A percentile compares a stretch with the other conserved stretches of the same genome.
Conservation (phyloP, 1,139 yeast species). For the Blastobotrys ciferrii region DNA sequence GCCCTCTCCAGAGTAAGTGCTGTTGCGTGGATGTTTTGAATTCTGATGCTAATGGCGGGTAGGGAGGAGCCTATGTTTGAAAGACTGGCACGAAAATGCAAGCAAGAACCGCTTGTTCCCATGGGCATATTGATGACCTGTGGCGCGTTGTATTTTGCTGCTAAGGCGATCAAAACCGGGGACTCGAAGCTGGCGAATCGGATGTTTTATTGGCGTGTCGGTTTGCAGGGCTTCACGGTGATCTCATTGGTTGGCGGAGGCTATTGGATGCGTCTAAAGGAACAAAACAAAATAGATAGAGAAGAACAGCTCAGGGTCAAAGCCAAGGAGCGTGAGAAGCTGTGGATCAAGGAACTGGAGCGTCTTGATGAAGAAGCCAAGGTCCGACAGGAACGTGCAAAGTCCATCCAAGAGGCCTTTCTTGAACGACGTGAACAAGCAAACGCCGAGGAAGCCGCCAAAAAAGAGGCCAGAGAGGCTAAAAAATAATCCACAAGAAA, state of each 20-base stretch:
- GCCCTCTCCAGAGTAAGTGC: conserved; percentile 7
- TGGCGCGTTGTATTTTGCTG: conserved; percentile 78
- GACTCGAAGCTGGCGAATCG: conserved; percentile 73
- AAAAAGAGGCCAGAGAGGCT: conserved; percentile 7
- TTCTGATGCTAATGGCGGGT: not conserved
- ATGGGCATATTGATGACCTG: conserved; percentile 75
- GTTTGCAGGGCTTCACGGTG: conserved; percentile 76
- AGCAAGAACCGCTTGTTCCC: conserved; percentile 53
- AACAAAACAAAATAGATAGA: conserved; percentile 52
- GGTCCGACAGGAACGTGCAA: conserved; percentile 35
- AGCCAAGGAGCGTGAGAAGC: conserved; percentile 77
- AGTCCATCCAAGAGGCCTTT: conserved; percentile 21
- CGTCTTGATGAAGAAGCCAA: conserved; percentile 75
- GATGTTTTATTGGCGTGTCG: conserved; percentile 89
- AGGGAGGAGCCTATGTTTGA: conserved; percentile 27
- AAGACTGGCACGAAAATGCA: conserved; percentile 35
- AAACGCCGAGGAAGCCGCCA: conserved; percentile 14
- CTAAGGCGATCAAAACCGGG: conserved; percentile 70
- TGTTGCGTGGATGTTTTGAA: not conserved
- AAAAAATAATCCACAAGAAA: not conserved
- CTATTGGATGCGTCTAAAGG: conserved; percentile 55
- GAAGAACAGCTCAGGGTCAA: conserved; percentile 62
- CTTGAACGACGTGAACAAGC: conserved; percentile 16
- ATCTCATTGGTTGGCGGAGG: conserved; percentile 83
- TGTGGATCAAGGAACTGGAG: conserved; percentile 92